Evolutionary conservation across 108 stramenopile genomes (phyloP), one percentile per base, ranked within the genome.

Genomic region (Skeletonema marinoi): DNA sequence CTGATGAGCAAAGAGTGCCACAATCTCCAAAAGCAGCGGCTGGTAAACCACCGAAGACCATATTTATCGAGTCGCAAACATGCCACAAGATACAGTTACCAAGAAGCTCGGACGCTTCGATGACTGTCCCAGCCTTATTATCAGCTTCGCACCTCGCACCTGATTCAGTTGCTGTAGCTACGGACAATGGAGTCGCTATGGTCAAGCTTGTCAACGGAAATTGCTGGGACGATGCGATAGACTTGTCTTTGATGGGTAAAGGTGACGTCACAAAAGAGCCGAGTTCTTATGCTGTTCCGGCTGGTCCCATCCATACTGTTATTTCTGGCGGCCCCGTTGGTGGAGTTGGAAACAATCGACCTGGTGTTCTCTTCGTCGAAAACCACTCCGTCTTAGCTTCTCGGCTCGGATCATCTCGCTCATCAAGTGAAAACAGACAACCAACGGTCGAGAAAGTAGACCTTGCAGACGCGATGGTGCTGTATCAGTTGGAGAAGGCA

Each of bases 341-440:
- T 31, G 54, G 54, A 25, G 54, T 56, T n/a, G 54, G 54, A 2
- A 56, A 56, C 9, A 82, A 75, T 71, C 81, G 74, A 39, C 70
- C 74, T 17, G 81, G 81, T 21, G 70, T 75, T 25, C 63, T 82
- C 13, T 75, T 82, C 30, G 35, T 82, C 6, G 81, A 75, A 19
- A 54, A 74, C 35, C 65, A 75, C 65, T 32, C 74, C 6, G 74
- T 82, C 7, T 82, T 60, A 62, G 70, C 74, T 16, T 71, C 81
- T n/a, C 63, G 74, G 13, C 48, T 82, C 14, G 62, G 70, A 25
- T 39, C 66, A 66, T 38, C 74, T 4, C 31, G 60, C 19, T 50
- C 41, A 41, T n/a, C 70, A 31, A 70, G 11, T 59, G 81, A 82
- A 41, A 16, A 62, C 14, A 71, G 60, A 50, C 70, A 71, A 10